These are phyloP conservation scores for Nymphaea thermarum DNA, from an alignment of 164 flowering plant genomes.

Conservation along the genomic window DNA sequence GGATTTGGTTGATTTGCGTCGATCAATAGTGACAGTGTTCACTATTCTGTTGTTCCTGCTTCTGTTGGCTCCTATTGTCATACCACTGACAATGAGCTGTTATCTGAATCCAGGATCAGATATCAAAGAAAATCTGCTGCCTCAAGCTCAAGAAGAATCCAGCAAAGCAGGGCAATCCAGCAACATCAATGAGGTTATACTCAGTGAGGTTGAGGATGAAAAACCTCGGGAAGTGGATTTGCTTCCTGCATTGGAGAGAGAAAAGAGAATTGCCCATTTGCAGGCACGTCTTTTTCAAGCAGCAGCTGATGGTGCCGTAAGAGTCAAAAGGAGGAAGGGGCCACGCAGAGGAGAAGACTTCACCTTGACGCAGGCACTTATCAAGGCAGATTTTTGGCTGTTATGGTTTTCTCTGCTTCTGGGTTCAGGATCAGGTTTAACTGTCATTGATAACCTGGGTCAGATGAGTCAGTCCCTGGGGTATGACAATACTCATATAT, in stretches of 20 bases:
- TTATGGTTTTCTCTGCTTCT: conserved; percentile 66
- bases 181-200: conserved; percentile 43
- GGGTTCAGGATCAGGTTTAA: conserved; percentile 96
- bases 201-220: conserved; percentile 96
- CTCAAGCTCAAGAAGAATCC: conserved; percentile 30
- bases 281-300: conserved; percentile 79
- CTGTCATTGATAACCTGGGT: conserved; percentile 97
- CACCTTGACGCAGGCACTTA: conserved; percentile 75
- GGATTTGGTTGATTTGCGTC: conserved; percentile 61
- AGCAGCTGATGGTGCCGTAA: conserved; percentile 98
- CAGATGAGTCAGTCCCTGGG: conserved; percentile 95
- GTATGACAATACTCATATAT: conserved; percentile 73
- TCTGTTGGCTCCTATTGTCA: conserved; percentile 47
- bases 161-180: conserved; percentile 15
- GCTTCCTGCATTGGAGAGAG: conserved; percentile 80
- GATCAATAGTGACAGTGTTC: conserved; percentile 36
- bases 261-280: conserved; percentile 68
- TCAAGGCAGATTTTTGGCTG: conserved; percentile 97
- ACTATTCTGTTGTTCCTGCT: conserved; percentile 55
- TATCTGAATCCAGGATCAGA: conserved; percentile 23
- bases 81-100: conserved; percentile 47
- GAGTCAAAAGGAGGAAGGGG: conserved; percentile 77
- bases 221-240: conserved; percentile 68
- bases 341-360: conserved; percentile 97
- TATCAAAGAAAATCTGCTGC: conserved; percentile 49